Evolutionary conservation across 2,329 filamentous ascomycete genomes (phyloP), one percentile per base, ranked within the genome.

Genomic region (Aspergillus terreus): DNA sequence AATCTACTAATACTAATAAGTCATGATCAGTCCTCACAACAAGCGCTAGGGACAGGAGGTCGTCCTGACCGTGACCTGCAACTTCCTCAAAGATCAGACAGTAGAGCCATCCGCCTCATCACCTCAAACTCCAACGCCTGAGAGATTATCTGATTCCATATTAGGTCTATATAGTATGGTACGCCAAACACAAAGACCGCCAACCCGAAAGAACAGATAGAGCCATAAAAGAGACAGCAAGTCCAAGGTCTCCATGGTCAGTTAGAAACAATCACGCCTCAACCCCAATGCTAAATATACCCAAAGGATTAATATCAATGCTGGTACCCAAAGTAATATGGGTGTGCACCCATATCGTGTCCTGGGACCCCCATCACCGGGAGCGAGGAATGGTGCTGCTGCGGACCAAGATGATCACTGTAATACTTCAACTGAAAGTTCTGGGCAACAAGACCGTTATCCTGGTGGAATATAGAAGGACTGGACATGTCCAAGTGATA

Each of bases 241-340:
- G 15, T 38, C 14, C 9, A 42, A 42, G 40, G 1, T 42, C 7
- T 30, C 27, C 27, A 19, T 19, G 11, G 11, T 15, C 40, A 6
- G 6, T 21, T 7, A 3, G 27, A 30, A 11, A 30, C 12, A 7
- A 19, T n/a, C 40, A 42, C 40, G 40, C 40, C 40, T 12, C 40
- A 42, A 42, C n/a, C 40, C 40, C 40, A 27, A 44, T 23, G 42
- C 42, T 44, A 17, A 30, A 15, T 44, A 27, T 30, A 27, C 42
- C 42, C 11, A 19, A 19, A 42, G 14, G 4, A 17, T n/a, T n/a
- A 15, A n/a, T 38, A 38, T 19, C 10, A 42, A 42, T 19, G 11
- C 38, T 59, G 65, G 44, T 61, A 63, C 17, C 58, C 55, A 48
- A 64, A 67, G 50, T 65, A 66, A 40, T 65, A 67, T 4, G 64